Evolutionary conservation across 176 grass and related monocot genomes (phyloP), one percentile per base, ranked within the genome.

Genomic region (Oryza rufipogon): DNA sequence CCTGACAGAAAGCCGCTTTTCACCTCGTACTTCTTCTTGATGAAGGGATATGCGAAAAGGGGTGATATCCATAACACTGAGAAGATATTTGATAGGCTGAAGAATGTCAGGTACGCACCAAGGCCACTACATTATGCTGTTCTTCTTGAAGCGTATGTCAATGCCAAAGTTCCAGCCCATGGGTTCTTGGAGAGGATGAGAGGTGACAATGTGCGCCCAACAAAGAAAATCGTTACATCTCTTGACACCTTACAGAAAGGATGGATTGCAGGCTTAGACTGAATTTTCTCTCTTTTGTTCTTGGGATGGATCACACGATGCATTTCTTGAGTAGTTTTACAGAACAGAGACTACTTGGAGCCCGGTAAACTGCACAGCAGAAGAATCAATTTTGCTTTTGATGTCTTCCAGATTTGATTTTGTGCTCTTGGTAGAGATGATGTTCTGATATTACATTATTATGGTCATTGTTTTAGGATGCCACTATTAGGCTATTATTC

Each of bases 141-240:
- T 17, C 83, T 97, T 83, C 89, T 97, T 77, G 61, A 79, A 82
- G 86, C 91, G 65, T 94, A 97, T 84, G 32, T 70, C n/a, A 94
- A 88, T 76, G 92, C 94, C 1, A 47, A 90, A 78, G 72, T 80
- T 85, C 81, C 77, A 64, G 80, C 90, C 42, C 64, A 97, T 11
- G 92, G 94, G 69, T 90, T 97, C 79, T 80, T 77, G 67, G 88
- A 94, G 66, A 90, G 94, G 76, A 91, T 97, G 85, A 85, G 51
- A 86, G 89, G 76, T 9, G 86, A 97, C 54, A 86, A 90, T 14
- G 56, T 90, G 22, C 68, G 48, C 5, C 87, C 65, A 30, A 76
- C 26, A 51, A 88, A 64, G 72, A 41, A 4, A 76, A 20, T 85
- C 15, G 42, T 25, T 22, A 20, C 66, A 10, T 42, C 23, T 38